phyloP scores from a whole-genome alignment of 1,284 basidiomycete genomes.

The Pseudozyma sp. region DNA sequence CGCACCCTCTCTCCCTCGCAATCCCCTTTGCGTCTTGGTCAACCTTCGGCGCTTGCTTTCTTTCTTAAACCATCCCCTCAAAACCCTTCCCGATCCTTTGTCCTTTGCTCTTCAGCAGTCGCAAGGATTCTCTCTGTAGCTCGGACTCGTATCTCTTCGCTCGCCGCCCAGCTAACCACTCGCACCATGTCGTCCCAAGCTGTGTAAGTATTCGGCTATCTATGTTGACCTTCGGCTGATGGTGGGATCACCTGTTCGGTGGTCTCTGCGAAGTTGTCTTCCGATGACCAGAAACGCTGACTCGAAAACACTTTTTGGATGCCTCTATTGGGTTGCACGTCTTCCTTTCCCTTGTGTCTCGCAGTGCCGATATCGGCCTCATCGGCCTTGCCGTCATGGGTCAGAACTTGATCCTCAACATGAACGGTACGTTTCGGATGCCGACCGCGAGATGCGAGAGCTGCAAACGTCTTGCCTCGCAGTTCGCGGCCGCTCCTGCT shows the following conservation, averaged over 20 bases:
- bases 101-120: conserved; percentile 28
- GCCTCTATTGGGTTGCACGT: background rate
- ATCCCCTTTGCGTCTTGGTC: conserved; percentile 18
- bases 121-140: conserved; percentile 48
- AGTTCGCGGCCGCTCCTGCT: background rate
- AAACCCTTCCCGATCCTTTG: conserved; percentile 13
- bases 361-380: conserved; percentile 67
- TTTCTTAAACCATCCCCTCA: conserved; percentile 10
- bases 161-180: conserved; percentile 38
- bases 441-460: background rate
- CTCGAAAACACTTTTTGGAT: conserved; percentile 5
- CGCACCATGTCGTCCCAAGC: conserved; percentile 54
- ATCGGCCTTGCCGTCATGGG: conserved; percentile 69
- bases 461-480: background rate
- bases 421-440: conserved; percentile 64
- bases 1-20: conserved; percentile 2
- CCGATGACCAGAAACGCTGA: background rate
- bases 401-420: conserved; percentile 69
- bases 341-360: background rate
- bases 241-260: background rate
- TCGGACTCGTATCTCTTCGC: conserved; percentile 38
- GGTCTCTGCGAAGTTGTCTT: background rate
- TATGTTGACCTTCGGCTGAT: background rate
- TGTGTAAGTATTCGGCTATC: conserved; percentile 41
- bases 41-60: conserved; percentile 13